phyloP scores from a whole-genome alignment of 768 basidiomycete genomes.

The Thelephora aurantiotincta region DNA sequence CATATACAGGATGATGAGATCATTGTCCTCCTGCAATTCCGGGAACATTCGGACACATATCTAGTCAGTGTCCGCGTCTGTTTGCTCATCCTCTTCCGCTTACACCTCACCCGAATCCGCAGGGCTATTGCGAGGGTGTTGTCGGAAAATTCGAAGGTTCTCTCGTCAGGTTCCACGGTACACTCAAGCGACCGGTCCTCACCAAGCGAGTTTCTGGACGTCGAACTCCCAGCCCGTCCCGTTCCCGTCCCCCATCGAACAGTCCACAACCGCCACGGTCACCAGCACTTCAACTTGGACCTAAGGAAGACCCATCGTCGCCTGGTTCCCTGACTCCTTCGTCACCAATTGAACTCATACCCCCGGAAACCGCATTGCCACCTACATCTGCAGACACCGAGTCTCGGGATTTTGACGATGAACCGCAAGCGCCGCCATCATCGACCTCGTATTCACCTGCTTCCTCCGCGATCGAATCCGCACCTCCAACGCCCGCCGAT shows the following conservation, averaged over 20 bases:
- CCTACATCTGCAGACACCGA: not conserved
- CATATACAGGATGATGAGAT: conserved; percentile 60
- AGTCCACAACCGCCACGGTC: conserved; percentile 9
- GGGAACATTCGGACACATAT: conserved; percentile 36
- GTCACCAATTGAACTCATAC: no score
- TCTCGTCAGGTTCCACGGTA: conserved; percentile 56
- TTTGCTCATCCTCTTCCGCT: not conserved
- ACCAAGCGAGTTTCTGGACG: conserved; percentile 37
- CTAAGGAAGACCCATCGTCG: conserved; percentile 1
- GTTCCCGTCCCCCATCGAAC: conserved; percentile 6
- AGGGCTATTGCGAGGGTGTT: conserved; percentile 85
- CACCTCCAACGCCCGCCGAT: conserved; percentile 13
- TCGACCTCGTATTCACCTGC: conserved; percentile 12
- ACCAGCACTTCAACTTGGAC: not conserved
- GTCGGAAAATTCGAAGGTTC: conserved; percentile 57
- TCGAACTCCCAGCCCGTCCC: conserved; percentile 14
- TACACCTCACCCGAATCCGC: not conserved
- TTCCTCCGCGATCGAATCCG: conserved; percentile 15
- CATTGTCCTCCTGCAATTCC: conserved; percentile 58
- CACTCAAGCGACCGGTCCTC: conserved; percentile 70
- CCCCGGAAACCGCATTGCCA: not conserved
- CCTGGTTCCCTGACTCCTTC: not conserved
- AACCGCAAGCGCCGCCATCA: conserved; percentile 8
- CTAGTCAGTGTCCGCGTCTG: conserved; percentile 33
- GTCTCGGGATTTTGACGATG: conserved; percentile 2